A percentile compares a stretch with the other conserved stretches of the same genome.
Evolutionary conservation across 2,329 filamentous ascomycete genomes (phyloP).

Genomic region (Alternaria triticina): DNA sequence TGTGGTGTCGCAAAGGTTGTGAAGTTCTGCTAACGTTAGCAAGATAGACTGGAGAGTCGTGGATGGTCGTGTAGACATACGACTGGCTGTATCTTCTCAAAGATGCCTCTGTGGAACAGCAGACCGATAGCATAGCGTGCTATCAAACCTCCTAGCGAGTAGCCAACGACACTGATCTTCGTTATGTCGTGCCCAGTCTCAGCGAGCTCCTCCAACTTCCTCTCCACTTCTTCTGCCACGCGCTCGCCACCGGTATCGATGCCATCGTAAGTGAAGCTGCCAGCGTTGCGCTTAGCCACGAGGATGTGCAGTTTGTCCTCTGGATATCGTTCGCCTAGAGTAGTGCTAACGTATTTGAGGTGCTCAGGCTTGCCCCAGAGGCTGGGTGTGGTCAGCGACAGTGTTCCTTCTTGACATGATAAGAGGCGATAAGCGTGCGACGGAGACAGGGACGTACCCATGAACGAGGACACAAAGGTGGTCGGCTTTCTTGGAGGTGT

Average conservation of each 20-base stretch:
- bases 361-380: slow-evolving; percentile 83
- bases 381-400: slow-evolving; percentile 50
- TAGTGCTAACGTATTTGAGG: slow-evolving; percentile 70
- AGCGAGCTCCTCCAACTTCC: slow-evolving; percentile 61
- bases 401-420: not conserved
- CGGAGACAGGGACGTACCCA: slow-evolving; percentile 59
- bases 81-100: slow-evolving; percentile 80
- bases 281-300: slow-evolving; percentile 74
- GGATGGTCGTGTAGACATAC: slow-evolving; percentile 58
- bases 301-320: slow-evolving; percentile 72
- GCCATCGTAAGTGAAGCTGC: slow-evolving; percentile 72
- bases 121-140: slow-evolving; percentile 86
- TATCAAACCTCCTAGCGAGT: slow-evolving; percentile 87
- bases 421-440: slow-evolving; percentile 2
- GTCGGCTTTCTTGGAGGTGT: slow-evolving; percentile 51
- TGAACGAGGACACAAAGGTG: slow-evolving; percentile 82
- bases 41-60: not conserved
- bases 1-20: slow-evolving; percentile 84
- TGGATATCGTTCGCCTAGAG: slow-evolving; percentile 66
- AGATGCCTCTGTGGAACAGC: slow-evolving; percentile 78
- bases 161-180: slow-evolving; percentile 86
- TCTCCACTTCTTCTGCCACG: slow-evolving; percentile 68
- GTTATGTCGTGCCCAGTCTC: slow-evolving; percentile 72
- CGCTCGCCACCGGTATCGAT: slow-evolving; percentile 74
- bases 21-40: slow-evolving; percentile 70